Evolutionary conservation across 2,329 filamentous ascomycete species (phyloP).

Genomic region (Periconia sp.): DNA sequence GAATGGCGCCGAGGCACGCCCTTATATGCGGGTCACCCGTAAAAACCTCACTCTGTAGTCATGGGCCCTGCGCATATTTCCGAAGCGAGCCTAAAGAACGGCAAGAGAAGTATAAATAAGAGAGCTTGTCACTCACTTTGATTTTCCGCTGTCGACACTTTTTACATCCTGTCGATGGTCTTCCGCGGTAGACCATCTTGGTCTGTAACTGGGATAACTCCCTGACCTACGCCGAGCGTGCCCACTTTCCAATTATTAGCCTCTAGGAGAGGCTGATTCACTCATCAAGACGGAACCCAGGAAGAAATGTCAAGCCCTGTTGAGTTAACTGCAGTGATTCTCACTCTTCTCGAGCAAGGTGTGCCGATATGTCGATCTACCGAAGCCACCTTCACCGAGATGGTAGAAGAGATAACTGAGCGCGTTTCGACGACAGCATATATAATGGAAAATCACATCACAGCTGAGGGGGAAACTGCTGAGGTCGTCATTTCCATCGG

Average conservation of each 20-base stretch:
- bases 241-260: background rate
- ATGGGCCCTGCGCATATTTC: no score
- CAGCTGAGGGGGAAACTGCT: conserved; percentile 4
- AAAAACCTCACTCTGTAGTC: no score
- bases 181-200: conserved; percentile 42
- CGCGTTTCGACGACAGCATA: background rate
- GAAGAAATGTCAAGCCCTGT: background rate
- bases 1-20: background rate
- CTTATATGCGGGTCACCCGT: background rate
- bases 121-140: conserved; percentile 35
- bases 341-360: background rate
- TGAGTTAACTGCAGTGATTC: background rate
- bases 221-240: background rate
- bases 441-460: conserved; percentile 1
- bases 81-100: no score
- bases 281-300: background rate
- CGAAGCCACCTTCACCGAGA: no score
- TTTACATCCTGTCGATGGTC: conserved; percentile 40
- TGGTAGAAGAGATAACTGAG: no score
- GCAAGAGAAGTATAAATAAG: background rate
- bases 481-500: background rate
- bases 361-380: no score
- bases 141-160: conserved; percentile 50
- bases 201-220: background rate
- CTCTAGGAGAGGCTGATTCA: background rate